Conservation (phyloP, 345 rosid genomes). For the Lepidium aucheri region DNA sequence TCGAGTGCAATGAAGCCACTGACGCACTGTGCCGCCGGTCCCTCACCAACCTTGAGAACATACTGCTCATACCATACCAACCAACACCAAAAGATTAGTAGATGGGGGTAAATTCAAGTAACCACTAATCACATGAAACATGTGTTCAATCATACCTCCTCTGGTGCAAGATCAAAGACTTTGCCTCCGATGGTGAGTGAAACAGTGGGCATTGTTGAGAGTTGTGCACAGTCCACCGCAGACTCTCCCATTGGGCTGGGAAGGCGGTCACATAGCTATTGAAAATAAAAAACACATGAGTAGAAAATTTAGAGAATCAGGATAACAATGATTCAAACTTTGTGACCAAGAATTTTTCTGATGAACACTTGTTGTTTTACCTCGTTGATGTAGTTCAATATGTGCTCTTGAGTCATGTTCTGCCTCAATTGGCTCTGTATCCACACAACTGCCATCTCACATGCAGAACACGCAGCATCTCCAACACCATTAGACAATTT, state of each 20-base stretch:
- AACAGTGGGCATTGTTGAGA: constrained; percentile 74
- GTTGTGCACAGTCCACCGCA: constrained; percentile 59
- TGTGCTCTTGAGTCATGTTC: constrained; percentile 58
- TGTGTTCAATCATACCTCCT: constrained; percentile 41
- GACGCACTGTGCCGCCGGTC: constrained; percentile 70
- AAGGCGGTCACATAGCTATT: constrained; percentile 74
- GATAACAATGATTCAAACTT: background rate
- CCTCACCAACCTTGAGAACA: constrained; percentile 79
- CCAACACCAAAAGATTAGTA: background rate
- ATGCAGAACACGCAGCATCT: constrained; percentile 66
- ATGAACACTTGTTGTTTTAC: constrained; percentile 23
- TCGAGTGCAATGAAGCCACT: constrained; percentile 84
- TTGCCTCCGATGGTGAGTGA: constrained; percentile 72
- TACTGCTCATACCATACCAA: constrained; percentile 42
- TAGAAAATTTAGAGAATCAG: background rate
- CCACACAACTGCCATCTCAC: constrained; percentile 95
- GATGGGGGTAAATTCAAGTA: background rate
- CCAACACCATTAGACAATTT: constrained; percentile 30
- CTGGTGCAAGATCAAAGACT: constrained; percentile 56
- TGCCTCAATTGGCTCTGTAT: constrained; percentile 69
- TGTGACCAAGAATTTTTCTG: background rate
- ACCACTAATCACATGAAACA: background rate
- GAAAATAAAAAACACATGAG: background rate
- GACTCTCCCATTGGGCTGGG: constrained; percentile 90
- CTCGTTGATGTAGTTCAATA: constrained; percentile 54